Base-by-base conservation (phyloP, 371 early-diverging fungal species). In the Choanephora cucurbitarum region DNA sequence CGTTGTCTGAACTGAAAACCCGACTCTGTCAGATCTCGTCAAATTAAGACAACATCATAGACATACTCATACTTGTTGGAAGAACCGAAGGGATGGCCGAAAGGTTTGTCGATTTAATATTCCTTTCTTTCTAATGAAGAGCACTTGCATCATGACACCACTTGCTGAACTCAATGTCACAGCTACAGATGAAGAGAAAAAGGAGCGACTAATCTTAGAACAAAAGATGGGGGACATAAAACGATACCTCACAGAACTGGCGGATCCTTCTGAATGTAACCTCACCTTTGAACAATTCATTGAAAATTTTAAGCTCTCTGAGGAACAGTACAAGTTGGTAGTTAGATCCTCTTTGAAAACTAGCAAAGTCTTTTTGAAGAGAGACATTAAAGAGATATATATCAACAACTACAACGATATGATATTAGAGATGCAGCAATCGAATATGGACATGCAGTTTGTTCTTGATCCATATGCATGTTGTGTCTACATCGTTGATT, bases 401-500 rank as follows among this genome's bases (percentile, higher is more conserved):
- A 46, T 22, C 22, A 46, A 46, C 28, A 46, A 46, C 15, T 46
- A 46, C 8, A 46, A 24, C 28, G 1, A 19, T 4, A 22, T 23
- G 46, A 46, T 46, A 13, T 24, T 46, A 24, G 23, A 46, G n/a
- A n/a, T 44, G 19, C 18, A 22, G 28, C 22, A 22, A 18, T 24
- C 46, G n/a, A 46, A 46, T n/a, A 46, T 46, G 15, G 24, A 46
- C n/a, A 22, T 46, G 11, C 46, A 46, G n/a, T 46, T 23, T 22
- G 23, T 46, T 46, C 23, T 46, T 15, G 46, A 46, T 22, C 46
- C 46, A 22, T 46, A 46, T 28, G 46, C 46, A 24, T 46, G 46
- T 28, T 46, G 46, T 46, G 46, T 13, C 5, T 46, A 46, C n/a
- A 23, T 46, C 14, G 46, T 46, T 40, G 40, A 40, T 10, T 40